These are phyloP conservation scores for Colletotrichum salicis DNA, from an alignment of 2,329 filamentous ascomycete species.

Conservation along the genomic window DNA sequence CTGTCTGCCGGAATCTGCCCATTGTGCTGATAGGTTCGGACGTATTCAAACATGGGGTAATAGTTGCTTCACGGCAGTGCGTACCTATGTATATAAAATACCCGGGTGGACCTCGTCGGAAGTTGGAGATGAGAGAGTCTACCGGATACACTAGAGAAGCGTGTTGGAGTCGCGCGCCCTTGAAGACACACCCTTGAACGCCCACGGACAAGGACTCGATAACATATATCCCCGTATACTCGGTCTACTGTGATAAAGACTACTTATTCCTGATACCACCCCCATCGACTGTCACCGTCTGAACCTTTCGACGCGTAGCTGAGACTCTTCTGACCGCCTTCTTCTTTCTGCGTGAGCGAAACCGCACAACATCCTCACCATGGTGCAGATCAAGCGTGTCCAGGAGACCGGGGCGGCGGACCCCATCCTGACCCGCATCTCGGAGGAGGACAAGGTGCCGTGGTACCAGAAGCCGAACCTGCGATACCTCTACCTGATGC, in stretches of 20 bases:
- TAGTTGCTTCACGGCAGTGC: not conserved
- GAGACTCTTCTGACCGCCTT: not conserved
- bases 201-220: conserved; percentile 9
- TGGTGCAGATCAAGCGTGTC: conserved; percentile 30
- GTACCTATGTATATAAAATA: conserved; percentile 18
- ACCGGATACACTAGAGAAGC: not conserved
- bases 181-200: not conserved
- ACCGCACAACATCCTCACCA: not conserved
- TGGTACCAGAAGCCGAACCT: conserved; percentile 72
- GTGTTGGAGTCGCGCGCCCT: not conserved
- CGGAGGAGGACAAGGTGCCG: conserved; percentile 51
- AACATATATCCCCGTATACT: conserved; percentile 20
- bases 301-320: not conserved
- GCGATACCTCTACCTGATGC: conserved; percentile 63
- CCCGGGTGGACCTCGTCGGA: conserved; percentile 9
- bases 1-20: not conserved
- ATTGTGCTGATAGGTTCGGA: not conserved
- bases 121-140: not conserved
- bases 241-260: conserved; percentile 19
- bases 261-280: not conserved
- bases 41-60: not conserved
- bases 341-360: not conserved
- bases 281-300: not conserved
- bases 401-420: conserved; percentile 38
- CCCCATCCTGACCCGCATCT: conserved; percentile 45